A percentile compares a stretch with the other conserved stretches of the same genome.
These are phyloP conservation scores for Ceratocystiopsis sp. DNA, from an alignment of 2,329 filamentous ascomycete genomes.

Conservation along the genomic window DNA sequence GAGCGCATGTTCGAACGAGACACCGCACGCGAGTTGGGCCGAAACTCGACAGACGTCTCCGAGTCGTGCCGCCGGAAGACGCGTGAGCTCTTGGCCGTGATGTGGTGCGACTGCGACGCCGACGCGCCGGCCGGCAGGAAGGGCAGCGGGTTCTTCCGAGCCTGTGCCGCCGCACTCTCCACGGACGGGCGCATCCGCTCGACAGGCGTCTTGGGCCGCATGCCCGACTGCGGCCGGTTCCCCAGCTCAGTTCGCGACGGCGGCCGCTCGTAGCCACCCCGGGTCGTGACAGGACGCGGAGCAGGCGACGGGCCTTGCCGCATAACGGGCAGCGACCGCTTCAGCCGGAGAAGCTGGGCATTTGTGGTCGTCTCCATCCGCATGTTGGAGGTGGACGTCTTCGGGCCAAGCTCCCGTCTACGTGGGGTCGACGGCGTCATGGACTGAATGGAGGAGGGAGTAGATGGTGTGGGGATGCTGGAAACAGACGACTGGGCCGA, in stretches of 20 bases:
- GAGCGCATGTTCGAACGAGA: conserved; percentile 42
- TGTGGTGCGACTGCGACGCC: conserved; percentile 56
- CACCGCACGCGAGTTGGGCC: conserved; percentile 38
- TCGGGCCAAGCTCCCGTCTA: conserved; percentile 40
- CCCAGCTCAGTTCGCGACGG: conserved; percentile 37
- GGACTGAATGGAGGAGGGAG: conserved; percentile 35
- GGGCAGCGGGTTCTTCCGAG: conserved; percentile 46
- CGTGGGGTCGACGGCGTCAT: conserved; percentile 40
- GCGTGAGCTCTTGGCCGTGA: conserved; percentile 52
- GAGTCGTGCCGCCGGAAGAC: conserved; percentile 69
- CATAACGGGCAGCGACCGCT: conserved; percentile 47
- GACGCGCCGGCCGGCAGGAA: conserved; percentile 64
- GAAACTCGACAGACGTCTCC: conserved; percentile 44
- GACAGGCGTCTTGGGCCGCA: conserved; percentile 55
- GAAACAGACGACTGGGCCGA: conserved; percentile 51
- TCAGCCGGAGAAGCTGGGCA: conserved; percentile 46
- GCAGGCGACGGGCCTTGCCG: conserved; percentile 30
- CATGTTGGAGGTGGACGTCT: conserved; percentile 33
- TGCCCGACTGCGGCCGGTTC: conserved; percentile 29
- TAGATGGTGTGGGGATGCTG: conserved; percentile 44
- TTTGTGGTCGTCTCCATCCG: conserved; percentile 47
- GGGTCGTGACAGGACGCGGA: conserved; percentile 26
- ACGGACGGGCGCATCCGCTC: conserved; percentile 37
- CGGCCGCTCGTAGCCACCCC: conserved; percentile 35
- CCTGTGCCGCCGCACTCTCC: conserved; percentile 33